Evolutionary conservation across 179 eudicot species (phyloP), one percentile per base, ranked within the genome.

Genomic region (Gypsophila paniculata): DNA sequence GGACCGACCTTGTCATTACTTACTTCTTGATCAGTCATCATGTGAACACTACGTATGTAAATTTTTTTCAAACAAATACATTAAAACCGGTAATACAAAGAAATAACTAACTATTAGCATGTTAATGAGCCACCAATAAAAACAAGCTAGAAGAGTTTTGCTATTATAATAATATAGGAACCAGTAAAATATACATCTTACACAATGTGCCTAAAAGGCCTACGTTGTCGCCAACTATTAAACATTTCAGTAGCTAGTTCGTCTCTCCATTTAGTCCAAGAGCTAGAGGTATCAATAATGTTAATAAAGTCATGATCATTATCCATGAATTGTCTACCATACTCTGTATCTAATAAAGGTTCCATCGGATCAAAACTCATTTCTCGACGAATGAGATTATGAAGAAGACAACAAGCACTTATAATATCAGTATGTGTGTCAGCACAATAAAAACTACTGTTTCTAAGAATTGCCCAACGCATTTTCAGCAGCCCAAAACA

Each of bases 361-460:
- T 65, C 64, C 23, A 65, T 23, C 1, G 65, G 71, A 65, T 73
- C 61, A 38, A 65, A 72, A 32, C 34, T 49, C 75, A 72, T 72
- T 51, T 72, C 61, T 72, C 22, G 55, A 39, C 71, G 65, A 53
- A 65, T 65, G 12, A 73, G 71, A 18, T 65, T 73, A 54, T 73
- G 71, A 25, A 73, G 22, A 22, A 73, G 44, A 39, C 39, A 39
- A 42, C 55, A 73, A 3, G 71, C 46, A 42, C 46, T 42, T 6
- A 42, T 42, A 42, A 42, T 42, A 42, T 42, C 46, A 42, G 46
- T 42, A 42, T 42, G 46, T 42, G 46, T 9, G 0, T 42, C 46
- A 0, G 46, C 46, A 2, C 1, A 2, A 9, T 42, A 42, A 42
- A 42, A 42, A 42, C 46, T 42, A 42, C 1, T 6, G 3, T 42